Evolutionary conservation across 805 yeast genomes (phyloP).

Genomic region (Nematodospora valgi): DNA sequence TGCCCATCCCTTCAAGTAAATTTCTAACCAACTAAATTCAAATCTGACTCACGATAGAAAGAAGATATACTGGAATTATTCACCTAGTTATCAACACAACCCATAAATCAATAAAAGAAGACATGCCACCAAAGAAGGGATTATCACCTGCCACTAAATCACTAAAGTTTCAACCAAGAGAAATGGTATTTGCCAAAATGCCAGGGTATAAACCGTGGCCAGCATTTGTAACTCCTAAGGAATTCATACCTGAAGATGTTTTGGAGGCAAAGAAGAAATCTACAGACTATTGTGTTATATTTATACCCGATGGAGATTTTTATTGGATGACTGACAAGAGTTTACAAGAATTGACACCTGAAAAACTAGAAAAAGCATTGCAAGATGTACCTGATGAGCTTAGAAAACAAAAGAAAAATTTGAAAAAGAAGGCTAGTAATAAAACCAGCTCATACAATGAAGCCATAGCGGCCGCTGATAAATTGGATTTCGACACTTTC

Average conservation of each 20-base stretch:
- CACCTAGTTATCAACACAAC: too few species aligned
- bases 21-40: not conserved
- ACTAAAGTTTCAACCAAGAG: conserved; percentile 26
- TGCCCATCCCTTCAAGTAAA: too few species aligned
- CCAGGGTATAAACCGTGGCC: conserved; percentile 50
- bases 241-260: conserved; percentile 33
- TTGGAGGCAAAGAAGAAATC: conserved; percentile 33
- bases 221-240: conserved; percentile 42
- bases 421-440: conserved; percentile 22
- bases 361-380: conserved; percentile 21
- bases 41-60: too few species aligned
- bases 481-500: conserved; percentile 34
- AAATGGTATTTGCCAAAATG: conserved; percentile 44
- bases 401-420: conserved; percentile 10
- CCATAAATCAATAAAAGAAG: not conserved
- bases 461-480: conserved; percentile 36
- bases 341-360: conserved; percentile 28
- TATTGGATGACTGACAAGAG: conserved; percentile 42
- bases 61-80: too few species aligned
- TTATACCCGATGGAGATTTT: conserved; percentile 45
- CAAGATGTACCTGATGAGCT: conserved; percentile 13
- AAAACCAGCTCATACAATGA: conserved; percentile 31
- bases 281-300: conserved; percentile 39
- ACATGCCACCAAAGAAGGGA: conserved; percentile 33
- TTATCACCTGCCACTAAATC: not conserved